These are phyloP conservation scores for Odontarrhena argentea DNA, from an alignment of 345 rosid species.

Conservation along the genomic window DNA sequence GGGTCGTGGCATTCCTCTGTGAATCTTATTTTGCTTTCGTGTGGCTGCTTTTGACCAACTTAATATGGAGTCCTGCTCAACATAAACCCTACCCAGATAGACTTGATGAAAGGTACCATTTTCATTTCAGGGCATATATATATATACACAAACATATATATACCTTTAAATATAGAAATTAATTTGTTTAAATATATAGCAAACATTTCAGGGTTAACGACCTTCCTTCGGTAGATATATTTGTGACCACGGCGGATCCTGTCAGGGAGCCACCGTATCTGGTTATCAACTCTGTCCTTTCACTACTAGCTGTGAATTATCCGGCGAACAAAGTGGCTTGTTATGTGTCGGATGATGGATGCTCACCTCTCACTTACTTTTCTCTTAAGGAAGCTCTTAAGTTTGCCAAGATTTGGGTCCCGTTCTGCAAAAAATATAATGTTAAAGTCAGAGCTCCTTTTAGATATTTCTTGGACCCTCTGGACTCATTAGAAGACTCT, in stretches of 20 bases:
- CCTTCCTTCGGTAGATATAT: constrained; percentile 70
- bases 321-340: constrained; percentile 56
- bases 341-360: constrained; percentile 64
- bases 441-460: constrained; percentile 69
- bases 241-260: constrained; percentile 51
- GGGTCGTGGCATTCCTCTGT: constrained; percentile 66
- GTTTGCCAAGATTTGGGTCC: constrained; percentile 74
- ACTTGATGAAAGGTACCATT: constrained; percentile 45
- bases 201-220: constrained; percentile 44
- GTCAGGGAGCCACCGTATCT: constrained; percentile 38
- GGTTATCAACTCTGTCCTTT: constrained; percentile 43
- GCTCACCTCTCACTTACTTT: constrained; percentile 60
- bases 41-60: constrained; percentile 50
- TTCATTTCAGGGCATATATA: too few species aligned
- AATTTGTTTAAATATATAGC: too few species aligned
- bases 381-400: constrained; percentile 62
- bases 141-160: background rate
- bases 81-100: constrained; percentile 51
- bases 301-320: constrained; percentile 60
- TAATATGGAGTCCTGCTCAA: constrained; percentile 62
- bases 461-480: constrained; percentile 49
- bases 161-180: too few species aligned
- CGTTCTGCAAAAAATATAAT: constrained; percentile 62
- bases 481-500: background rate
- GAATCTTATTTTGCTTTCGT: constrained; percentile 59